These are phyloP conservation scores for Fusarium kyushuense DNA, from an alignment of 2,329 filamentous ascomycete genomes.

Conservation along the genomic window DNA sequence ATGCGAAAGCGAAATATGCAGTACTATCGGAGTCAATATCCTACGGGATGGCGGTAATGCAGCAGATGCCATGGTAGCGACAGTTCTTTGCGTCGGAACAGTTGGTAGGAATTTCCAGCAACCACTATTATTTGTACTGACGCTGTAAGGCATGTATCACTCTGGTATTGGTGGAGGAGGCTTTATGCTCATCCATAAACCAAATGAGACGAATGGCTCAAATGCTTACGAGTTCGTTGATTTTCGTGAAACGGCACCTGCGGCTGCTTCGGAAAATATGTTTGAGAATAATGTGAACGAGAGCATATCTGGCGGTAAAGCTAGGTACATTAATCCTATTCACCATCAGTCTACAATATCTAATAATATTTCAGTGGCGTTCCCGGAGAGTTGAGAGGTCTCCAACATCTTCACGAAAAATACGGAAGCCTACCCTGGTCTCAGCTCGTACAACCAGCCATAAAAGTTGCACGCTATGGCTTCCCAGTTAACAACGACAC, in stretches of 20 bases:
- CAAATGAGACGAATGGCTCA: conserved; percentile 61
- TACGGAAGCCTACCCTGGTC: conserved; percentile 75
- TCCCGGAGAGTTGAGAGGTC: conserved; percentile 77
- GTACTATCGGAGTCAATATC: conserved; percentile 67
- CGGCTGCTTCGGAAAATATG: conserved; percentile 83
- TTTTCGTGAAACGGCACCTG: conserved; percentile 86
- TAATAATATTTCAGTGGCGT: conserved; percentile 62
- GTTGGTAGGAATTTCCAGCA: conserved; percentile 50
- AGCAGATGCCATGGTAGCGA: conserved; percentile 74
- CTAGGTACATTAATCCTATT: conserved; percentile 66
- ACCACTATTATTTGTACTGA: fast-evolving
- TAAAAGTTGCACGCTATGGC: conserved; percentile 77
- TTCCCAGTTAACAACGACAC: conserved; percentile 80
- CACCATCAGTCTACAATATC: fast-evolving
- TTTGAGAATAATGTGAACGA: conserved; percentile 75
- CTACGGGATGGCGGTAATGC: conserved; percentile 73
- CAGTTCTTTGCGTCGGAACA: conserved; percentile 73
- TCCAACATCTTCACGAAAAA: conserved; percentile 78
- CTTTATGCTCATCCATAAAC: conserved; percentile 77
- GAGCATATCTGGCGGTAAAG: conserved; percentile 77
- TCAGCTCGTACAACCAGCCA: conserved; percentile 75
- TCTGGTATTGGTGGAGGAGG: conserved; percentile 81
- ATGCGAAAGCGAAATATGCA: conserved; percentile 70
- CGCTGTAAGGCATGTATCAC: conserved; percentile 68
- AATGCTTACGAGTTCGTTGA: conserved; percentile 80